These are phyloP conservation scores for Fusarium verrucosum DNA, from an alignment of 2,329 filamentous ascomycete genomes.

Conservation along the genomic window DNA sequence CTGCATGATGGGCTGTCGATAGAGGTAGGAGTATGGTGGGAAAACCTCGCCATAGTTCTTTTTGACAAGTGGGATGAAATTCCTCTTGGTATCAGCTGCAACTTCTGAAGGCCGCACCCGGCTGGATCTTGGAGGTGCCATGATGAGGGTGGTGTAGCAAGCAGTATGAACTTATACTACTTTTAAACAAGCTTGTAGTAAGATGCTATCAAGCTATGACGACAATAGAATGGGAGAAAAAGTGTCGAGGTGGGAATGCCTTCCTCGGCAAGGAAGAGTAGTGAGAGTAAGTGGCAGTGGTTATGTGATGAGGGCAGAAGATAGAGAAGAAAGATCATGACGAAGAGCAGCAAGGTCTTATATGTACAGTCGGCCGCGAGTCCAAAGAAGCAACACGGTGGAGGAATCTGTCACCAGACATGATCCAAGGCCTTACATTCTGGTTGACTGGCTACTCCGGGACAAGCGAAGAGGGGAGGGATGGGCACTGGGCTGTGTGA, in stretches of 20 bases:
- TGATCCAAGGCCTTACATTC: conserved; percentile 31
- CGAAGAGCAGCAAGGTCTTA: conserved; percentile 39
- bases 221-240: conserved; percentile 4
- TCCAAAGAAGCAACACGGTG: conserved; percentile 43
- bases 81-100: conserved; percentile 76
- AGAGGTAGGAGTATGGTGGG: conserved; percentile 68
- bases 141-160: conserved; percentile 24
- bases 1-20: conserved; percentile 60
- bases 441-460: conserved; percentile 27
- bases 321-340: conserved; percentile 13
- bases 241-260: neutral
- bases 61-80: conserved; percentile 72
- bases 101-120: conserved; percentile 64
- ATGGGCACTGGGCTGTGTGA: conserved; percentile 48
- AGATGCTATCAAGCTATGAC: conserved; percentile 10
- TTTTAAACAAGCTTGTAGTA: neutral
- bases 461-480: conserved; percentile 46
- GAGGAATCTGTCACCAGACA: conserved; percentile 34
- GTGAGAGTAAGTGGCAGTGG: conserved; percentile 21
- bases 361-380: conserved; percentile 39
- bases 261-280: conserved; percentile 3
- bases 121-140: conserved; percentile 49
- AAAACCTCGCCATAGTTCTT: conserved; percentile 63
- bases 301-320: conserved; percentile 17
- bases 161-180: conserved; percentile 2